These are phyloP conservation scores for Fusarium sacchari DNA, from an alignment of 2,329 filamentous ascomycete species.

Conservation along the genomic window DNA sequence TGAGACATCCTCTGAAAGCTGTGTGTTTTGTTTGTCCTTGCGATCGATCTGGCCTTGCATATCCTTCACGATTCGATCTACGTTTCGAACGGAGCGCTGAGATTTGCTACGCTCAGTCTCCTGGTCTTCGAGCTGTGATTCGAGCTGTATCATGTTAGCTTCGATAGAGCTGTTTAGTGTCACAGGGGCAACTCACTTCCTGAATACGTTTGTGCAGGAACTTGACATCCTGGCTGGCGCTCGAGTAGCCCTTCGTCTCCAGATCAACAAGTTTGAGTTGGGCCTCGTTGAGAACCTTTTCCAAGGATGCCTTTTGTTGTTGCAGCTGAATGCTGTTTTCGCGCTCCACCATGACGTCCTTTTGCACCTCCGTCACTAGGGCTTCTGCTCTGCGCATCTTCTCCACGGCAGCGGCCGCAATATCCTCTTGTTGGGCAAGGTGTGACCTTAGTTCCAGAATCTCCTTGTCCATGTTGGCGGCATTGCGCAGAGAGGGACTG, in stretches of 20 bases:
- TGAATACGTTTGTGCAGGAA: conserved; percentile 95
- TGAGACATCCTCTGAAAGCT: conserved; percentile 83
- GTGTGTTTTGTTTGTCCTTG: conserved; percentile 85
- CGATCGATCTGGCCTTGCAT: conserved; percentile 92
- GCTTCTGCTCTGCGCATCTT: conserved; percentile 97
- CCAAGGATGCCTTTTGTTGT: conserved; percentile 88
- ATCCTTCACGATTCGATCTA: conserved; percentile 94
- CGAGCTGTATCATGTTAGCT: conserved; percentile 69
- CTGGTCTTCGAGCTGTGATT: conserved; percentile 85
- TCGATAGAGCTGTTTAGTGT: conserved; percentile 5
- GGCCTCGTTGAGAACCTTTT: conserved; percentile 90
- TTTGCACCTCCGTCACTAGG: conserved; percentile 87
- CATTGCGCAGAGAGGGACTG: conserved; percentile 87
- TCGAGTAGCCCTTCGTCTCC: conserved; percentile 97
- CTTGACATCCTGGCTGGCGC: conserved; percentile 91
- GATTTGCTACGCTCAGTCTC: conserved; percentile 82
- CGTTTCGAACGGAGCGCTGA: conserved; percentile 87
- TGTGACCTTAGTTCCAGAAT: conserved; percentile 88
- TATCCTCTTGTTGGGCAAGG: conserved; percentile 92
- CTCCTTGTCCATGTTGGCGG: conserved; percentile 87
- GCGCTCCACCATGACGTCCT: conserved; percentile 87
- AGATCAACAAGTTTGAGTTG: conserved; percentile 91
- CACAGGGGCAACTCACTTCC: conserved; percentile 71
- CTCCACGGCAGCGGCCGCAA: conserved; percentile 88
- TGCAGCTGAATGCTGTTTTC: conserved; percentile 84